phyloP scores from a whole-genome alignment of 1,139 yeast species.

The Petasospora rhodanensis region DNA sequence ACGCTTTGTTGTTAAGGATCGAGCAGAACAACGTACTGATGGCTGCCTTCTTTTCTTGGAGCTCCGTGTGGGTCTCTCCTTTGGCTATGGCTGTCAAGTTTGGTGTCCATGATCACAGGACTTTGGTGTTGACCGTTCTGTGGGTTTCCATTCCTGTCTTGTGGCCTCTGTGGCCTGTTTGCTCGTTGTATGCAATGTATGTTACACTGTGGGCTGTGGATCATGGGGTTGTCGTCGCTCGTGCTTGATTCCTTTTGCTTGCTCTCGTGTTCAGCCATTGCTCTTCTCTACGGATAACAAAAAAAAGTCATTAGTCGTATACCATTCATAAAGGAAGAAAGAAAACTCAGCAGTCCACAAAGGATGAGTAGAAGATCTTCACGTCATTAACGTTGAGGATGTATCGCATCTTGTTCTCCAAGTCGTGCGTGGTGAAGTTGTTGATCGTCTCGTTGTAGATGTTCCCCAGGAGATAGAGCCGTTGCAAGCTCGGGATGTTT shows the following conservation, averaged over 20 bases:
- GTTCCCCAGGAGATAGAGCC: constrained; percentile 27
- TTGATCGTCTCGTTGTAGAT: constrained; percentile 26
- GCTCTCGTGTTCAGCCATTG: too few relatives aligned
- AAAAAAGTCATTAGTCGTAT: too few relatives aligned
- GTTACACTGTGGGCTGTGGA: background rate
- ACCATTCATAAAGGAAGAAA: constrained; percentile 1
- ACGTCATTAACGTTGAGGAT: constrained; percentile 27
- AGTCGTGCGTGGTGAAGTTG: constrained; percentile 25
- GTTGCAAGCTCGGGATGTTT: constrained; percentile 26
- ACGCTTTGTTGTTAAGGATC: background rate
- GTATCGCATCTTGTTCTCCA: constrained; percentile 23
- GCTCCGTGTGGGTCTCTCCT: background rate
- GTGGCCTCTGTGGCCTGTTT: background rate
- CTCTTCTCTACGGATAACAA: too few relatives aligned
- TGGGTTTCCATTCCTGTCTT: background rate
- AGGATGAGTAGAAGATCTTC: constrained; percentile 29
- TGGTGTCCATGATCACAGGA: background rate
- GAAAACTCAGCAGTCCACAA: too few relatives aligned
- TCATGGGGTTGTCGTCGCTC: background rate
- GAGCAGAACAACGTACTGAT: background rate
- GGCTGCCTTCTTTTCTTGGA: background rate
- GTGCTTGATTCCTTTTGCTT: background rate
- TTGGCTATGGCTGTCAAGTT: constrained; percentile 1
- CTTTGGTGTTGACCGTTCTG: background rate
- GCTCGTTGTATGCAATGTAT: background rate